Base-by-base conservation (phyloP, 2,329 filamentous ascomycete species). In the Diaporthe helianthi region DNA sequence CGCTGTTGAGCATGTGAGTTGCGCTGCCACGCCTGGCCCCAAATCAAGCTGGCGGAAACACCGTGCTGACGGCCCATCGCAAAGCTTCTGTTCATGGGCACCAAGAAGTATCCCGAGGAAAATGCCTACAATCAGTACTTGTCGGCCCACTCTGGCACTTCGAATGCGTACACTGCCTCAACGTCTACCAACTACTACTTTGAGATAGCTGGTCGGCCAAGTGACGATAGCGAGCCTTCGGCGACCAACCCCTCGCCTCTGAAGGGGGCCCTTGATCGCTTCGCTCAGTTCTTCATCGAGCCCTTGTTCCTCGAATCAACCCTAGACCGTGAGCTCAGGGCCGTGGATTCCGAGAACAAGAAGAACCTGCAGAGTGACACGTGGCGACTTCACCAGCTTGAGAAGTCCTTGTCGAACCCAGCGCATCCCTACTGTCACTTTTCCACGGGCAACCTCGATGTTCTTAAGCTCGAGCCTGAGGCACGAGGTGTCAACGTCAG, bases 171-270 rank as follows among this genome's bases (percentile, higher is more conserved):
- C 80, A 99, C 96, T 1, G 94, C 92, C 19, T 86, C 93, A 6
- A 97, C 93, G 1, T 97, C 95, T 65, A 99, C 96, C 72, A 98
- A 98, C 82, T 99, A 97, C 83, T 98, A 93, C 81, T 99, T 99
- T 78, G 96, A 99, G 77, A 90, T 98, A 69, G 93, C 93, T 24
- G 93, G 94, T 38, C 93, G 93, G 64, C 87, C 91, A 15, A 88
- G 85, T 77, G 89, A 90, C 71, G 84, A 86, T 46, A 81, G 85
- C 65, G 83, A 87, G 38, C 81, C 86, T 4, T 85, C 86, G 10
- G 85, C 85, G 72, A 77, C 81, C 74, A 88, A 89, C 73, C 82
- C 86, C 0, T 89, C 87, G 19, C 86, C 87, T 1, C 76, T 98
- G 6, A 90, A 92, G 77, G 94, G 93, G 29, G 94, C 92, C 5